Evolutionary conservation across 176 grass and related monocot genomes (phyloP).

Genomic region (Secale cereale): DNA sequence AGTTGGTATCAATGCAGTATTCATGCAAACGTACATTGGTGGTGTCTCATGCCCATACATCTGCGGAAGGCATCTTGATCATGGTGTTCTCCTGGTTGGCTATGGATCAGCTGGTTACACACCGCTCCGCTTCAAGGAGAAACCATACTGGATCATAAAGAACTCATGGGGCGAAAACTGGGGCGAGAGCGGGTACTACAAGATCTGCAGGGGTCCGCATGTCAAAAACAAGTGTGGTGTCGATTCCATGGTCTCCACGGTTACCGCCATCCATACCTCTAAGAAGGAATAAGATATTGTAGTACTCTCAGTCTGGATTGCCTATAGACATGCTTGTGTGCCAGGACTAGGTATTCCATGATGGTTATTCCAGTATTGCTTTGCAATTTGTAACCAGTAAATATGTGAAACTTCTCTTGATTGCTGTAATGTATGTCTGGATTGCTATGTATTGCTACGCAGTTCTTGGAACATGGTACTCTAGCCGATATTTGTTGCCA

Average conservation of each 20-base stretch:
- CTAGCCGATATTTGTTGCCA: not conserved
- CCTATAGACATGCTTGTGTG: conserved; percentile 14
- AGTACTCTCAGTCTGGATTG: not conserved
- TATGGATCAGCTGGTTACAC: conserved; percentile 69
- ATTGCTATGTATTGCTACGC: not conserved
- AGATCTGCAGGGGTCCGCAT: conserved; percentile 66
- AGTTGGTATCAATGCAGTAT: conserved; percentile 81
- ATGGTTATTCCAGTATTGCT: not conserved
- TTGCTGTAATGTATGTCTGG: conserved; percentile 8
- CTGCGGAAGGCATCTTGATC: conserved; percentile 78
- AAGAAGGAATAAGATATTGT: conserved; percentile 33
- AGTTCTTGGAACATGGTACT: not conserved
- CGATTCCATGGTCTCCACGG: conserved; percentile 78
- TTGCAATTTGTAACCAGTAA: conserved; percentile 11
- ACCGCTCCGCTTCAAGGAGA: conserved; percentile 78
- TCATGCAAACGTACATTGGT: conserved; percentile 93
- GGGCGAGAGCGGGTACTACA: conserved; percentile 81
- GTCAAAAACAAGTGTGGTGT: conserved; percentile 56
- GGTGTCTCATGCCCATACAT: conserved; percentile 84
- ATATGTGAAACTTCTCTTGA: not conserved
- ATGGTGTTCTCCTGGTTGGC: conserved; percentile 80
- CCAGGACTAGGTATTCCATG: not conserved
- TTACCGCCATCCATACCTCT: conserved; percentile 49
- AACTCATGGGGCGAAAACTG: conserved; percentile 89
- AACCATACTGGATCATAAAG: conserved; percentile 97